Percentiles rank a stretch among this genome's conserved stretches.
Evolutionary conservation across 805 yeast genomes (phyloP).

Genomic region (Lachancea kluyveri): DNA sequence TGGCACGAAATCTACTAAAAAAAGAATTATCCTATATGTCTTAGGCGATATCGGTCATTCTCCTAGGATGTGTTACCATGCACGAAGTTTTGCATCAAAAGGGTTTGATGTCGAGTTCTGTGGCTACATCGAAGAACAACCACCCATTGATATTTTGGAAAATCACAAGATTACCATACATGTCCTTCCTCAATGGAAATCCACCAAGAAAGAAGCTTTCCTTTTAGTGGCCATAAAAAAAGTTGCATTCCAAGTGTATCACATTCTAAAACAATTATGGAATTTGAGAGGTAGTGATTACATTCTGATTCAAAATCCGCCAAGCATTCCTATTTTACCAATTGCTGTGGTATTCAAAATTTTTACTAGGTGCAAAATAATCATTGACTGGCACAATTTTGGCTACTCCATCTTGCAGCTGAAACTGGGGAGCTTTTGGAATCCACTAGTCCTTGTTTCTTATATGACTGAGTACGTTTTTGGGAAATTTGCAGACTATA

Average conservation of each 20-base stretch:
- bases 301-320: constrained; percentile 85
- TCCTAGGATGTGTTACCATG: constrained; percentile 92
- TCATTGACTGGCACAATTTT: constrained; percentile 95
- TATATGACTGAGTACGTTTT: constrained; percentile 57
- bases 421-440: constrained; percentile 44
- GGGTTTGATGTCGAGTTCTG: constrained; percentile 78
- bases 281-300: constrained; percentile 55
- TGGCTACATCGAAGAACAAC: constrained; percentile 64
- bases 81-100: constrained; percentile 57
- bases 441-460: constrained; percentile 58
- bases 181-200: constrained; percentile 21
- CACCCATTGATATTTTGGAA: constrained; percentile 46
- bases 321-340: constrained; percentile 76
- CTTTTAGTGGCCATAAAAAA: constrained; percentile 35
- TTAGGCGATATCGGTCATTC: constrained; percentile 93
- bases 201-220: constrained; percentile 2
- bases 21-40: constrained; percentile 70
- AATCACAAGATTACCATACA: constrained; percentile 47
- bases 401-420: constrained; percentile 78
- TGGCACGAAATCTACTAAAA: constrained; percentile 34
- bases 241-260: constrained; percentile 48
- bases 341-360: constrained; percentile 51
- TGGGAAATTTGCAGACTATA: constrained; percentile 58
- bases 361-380: constrained; percentile 50
- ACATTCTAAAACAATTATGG: constrained; percentile 44